Conservation (phyloP, 148 eudicot genomes). For the Vaccinium macrocarpon region DNA sequence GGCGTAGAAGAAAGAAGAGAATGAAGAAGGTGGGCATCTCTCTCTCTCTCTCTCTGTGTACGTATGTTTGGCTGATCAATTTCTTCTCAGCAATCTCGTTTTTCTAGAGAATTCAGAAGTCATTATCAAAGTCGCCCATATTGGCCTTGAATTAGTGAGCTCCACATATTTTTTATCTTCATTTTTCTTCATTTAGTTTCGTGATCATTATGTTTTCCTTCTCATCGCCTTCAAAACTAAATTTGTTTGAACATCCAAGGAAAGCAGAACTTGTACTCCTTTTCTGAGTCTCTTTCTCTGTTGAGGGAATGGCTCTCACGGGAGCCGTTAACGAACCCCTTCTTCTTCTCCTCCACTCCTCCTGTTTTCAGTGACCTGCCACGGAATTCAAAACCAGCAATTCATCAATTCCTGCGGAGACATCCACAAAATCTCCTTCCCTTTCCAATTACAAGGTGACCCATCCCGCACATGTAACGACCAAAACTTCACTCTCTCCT, state of each 20-base stretch:
- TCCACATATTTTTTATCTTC: too few species aligned
- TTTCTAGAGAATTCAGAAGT: too few species aligned
- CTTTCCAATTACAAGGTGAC: not conserved
- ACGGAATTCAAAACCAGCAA: not conserved
- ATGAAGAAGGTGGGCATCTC: not conserved
- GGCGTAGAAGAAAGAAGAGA: not conserved
- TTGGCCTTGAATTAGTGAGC: too few species aligned
- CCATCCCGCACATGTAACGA: slow-evolving; percentile 1
- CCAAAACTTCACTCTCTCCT: not conserved
- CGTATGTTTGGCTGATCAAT: too few species aligned
- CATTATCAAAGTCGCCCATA: too few species aligned
- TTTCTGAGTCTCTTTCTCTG: not conserved
- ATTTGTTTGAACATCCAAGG: too few species aligned
- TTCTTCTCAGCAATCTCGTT: too few species aligned
- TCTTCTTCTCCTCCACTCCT: not conserved
- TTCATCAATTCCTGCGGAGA: not conserved
- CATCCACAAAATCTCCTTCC: not conserved
- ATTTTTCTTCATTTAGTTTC: too few species aligned
- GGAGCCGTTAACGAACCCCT: not conserved
- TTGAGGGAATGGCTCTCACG: not conserved
- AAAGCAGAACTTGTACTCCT: not conserved
- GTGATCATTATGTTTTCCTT: too few species aligned
- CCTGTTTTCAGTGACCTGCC: not conserved
- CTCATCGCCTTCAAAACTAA: too few species aligned
- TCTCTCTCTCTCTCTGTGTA: not conserved